Base-by-base conservation (phyloP, 306 rosid genomes). In the Vachellia pachyceras region DNA sequence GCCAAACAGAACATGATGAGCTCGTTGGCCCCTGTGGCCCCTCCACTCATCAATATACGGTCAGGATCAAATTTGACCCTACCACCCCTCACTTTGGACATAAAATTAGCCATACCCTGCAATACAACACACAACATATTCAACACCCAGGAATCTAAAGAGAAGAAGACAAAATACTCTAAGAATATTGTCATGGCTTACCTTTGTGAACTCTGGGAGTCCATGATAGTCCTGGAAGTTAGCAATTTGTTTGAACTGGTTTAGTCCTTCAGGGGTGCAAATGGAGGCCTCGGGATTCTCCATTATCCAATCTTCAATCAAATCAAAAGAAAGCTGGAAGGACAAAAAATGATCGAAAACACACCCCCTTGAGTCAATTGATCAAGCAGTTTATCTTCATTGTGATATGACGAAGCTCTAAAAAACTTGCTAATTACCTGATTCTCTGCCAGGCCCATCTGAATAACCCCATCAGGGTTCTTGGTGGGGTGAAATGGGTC, bases 371-470 rank as follows among this genome's bases (percentile, higher is more conserved):
- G 14, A 87, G 45, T 37, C 18, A 67, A 66, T 5, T 71, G 66
- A 73, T 45, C 22, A 64, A 61, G 35, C 33, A 20, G 7, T 50
- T 39, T 22, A 29, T 66, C 66, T 12, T 80, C 63, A 33, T 29
- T 77, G 29, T 40, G 17, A 9, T 14, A n/a, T 5, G 35, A 39
- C 18, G 23, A 20, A 55, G 18, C 29, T 7, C 49, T 3, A 14
- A 13, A 13, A 35, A 22, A 42, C 5, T 12, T 55, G 5, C 0
- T 0, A 23, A 15, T 15, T 78, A 92, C 99, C 97, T 86, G 99
- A 64, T 95, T 95, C 81, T 95, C 99, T 9, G 99, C 93, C 23
- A 95, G 95, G 72, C 99, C 99, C 98, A 93, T 91, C 58, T 95
- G 99, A 65, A 95, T 90, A 57, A 95, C 98, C 7, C 99, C 99